A percentile compares a stretch with the other conserved stretches of the same genome.
Evolutionary conservation across 305 asterid species (phyloP).

Genomic region (Solanum chacoense): DNA sequence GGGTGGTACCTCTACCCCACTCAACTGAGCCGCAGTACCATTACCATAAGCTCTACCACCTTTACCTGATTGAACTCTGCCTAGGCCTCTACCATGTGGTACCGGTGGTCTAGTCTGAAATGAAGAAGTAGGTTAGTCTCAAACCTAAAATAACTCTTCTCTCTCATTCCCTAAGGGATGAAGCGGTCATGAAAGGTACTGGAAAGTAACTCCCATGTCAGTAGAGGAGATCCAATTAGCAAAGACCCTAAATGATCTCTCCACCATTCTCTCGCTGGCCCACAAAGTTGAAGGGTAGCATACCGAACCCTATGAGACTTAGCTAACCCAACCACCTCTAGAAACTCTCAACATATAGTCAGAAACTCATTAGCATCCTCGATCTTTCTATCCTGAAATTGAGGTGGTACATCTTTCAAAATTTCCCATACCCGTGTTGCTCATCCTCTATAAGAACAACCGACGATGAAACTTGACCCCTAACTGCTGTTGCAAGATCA

Average conservation of each 20-base stretch:
- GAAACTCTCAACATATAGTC: background rate
- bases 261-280: background rate
- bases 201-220: background rate
- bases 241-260: background rate
- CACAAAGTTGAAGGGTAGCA: background rate
- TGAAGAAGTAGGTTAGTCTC: background rate
- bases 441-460: background rate
- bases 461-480: background rate
- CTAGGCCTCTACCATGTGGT: background rate
- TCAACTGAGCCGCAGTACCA: background rate
- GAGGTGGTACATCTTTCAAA: background rate
- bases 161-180: background rate
- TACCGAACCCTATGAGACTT: background rate
- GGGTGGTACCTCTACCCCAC: background rate
- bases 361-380: background rate
- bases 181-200: background rate
- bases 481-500: background rate
- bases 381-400: background rate
- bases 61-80: background rate
- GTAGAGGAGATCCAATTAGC: background rate
- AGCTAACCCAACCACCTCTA: background rate
- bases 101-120: background rate
- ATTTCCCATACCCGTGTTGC: background rate
- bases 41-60: background rate
- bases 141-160: background rate